Base-by-base conservation (phyloP, 345 rosid genomes). In the Erysimum cheiranthoides region DNA sequence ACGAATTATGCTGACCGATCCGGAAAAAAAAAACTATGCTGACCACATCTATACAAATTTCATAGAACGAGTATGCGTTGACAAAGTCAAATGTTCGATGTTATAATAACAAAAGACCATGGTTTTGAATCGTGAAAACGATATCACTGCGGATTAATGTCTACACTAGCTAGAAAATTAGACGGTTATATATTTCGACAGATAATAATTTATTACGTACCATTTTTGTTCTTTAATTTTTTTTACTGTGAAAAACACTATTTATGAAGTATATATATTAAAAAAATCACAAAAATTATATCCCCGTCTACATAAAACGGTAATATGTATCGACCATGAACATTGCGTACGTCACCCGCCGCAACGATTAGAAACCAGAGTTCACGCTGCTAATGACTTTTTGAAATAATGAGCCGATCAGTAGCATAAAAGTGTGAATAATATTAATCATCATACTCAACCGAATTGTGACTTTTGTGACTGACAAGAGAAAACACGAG, bases 401-500 rank as follows among this genome's bases (percentile, higher is more conserved):
- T 4, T 43, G 32, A 32, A 54, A 54, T 35, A 39, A 45, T 53
- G 66, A 54, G 70, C 32, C 58, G 17, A 36, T 42, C 66, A 58
- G 49, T 51, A 65, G 45, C 31, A 56, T 5, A 28, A 58, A 74
- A 36, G 21, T 16, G 21, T 36, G 59, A 66, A 9, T 62, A 36
- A 31, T 30, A 68, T 49, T 43, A 68, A 12, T 68, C 47, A 69
- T 68, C 18, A 76, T 59, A 36, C 5, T 66, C 67, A 47, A 66
- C 49, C 47, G 47, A 16, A 49, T 12, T 38, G 43, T 61, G 68
- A 50, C 42, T 59, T 75, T 36, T 74, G 73, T 49, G 73, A 61
- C 68, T 75, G 79, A 59, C 45, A 75, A 28, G 69, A 68, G 57
- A 10, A n/a, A 32, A 61, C 79, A 43, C 65, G 59, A 70, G 66